Percentiles rank a stretch among this genome's conserved stretches.
phyloP scores from a whole-genome alignment of 1,139 yeast species.

The Sugiyamaella castrensis region DNA sequence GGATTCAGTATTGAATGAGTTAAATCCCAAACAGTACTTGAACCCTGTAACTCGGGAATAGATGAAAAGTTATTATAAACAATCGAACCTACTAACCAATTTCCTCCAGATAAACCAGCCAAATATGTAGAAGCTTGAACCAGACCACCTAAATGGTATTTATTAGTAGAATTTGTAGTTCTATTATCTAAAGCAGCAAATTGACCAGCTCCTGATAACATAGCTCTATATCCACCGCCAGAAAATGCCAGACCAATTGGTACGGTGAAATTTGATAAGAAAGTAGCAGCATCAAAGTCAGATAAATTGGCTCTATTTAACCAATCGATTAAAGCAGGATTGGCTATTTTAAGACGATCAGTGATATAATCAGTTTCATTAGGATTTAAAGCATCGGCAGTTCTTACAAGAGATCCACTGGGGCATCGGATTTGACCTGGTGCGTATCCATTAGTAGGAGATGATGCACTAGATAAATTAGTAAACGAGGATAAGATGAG shows the following conservation, averaged over 20 bases:
- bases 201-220: constrained; percentile 88
- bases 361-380: constrained; percentile 27
- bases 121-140: constrained; percentile 76
- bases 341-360: constrained; percentile 51
- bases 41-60: constrained; percentile 53
- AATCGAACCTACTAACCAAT: constrained; percentile 84
- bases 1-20: constrained; percentile 58
- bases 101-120: constrained; percentile 85
- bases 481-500: too few species aligned
- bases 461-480: constrained; percentile 16
- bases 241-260: constrained; percentile 74
- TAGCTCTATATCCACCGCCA: constrained; percentile 93
- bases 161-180: constrained; percentile 49
- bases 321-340: constrained; percentile 53
- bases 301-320: constrained; percentile 55
- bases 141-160: constrained; percentile 74
- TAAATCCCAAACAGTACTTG: constrained; percentile 75
- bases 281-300: constrained; percentile 54
- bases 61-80: constrained; percentile 80
- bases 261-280: constrained; percentile 44
- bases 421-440: constrained; percentile 32
- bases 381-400: constrained; percentile 24
- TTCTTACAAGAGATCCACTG: constrained; percentile 22
- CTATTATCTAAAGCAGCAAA: constrained; percentile 76
- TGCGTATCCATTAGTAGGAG: constrained; percentile 29